Evolutionary conservation across 495 filamentous ascomycete genomes (phyloP).

Genomic region (Xylaria sp.): DNA sequence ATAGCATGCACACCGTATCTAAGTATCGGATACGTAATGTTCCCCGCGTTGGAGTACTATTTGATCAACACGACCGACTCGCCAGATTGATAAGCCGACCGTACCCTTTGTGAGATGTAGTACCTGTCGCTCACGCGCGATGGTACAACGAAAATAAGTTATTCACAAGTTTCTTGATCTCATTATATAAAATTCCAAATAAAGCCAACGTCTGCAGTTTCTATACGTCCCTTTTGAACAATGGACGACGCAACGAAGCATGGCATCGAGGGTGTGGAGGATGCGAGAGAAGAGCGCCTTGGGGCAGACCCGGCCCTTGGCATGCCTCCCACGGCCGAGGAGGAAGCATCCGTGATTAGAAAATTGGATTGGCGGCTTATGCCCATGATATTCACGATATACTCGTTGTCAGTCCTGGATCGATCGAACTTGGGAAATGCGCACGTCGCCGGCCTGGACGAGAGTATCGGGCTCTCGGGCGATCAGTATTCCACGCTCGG

Average conservation of each 20-base stretch:
- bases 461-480: conserved; percentile 34
- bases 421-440: conserved; percentile 67
- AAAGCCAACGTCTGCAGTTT: background rate
- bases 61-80: background rate
- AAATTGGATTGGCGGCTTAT: conserved; percentile 50
- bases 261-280: background rate
- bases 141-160: background rate
- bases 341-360: conserved; percentile 41
- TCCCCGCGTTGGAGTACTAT: conserved; percentile 14
- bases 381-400: conserved; percentile 61
- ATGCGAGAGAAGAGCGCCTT: background rate
- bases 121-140: background rate
- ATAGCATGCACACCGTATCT: background rate
- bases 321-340: conserved; percentile 31
- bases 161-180: background rate
- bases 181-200: background rate
- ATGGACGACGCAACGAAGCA: conserved; percentile 5
- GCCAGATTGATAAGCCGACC: conserved; percentile 1
- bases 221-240: background rate
- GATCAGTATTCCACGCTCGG: conserved; percentile 44
- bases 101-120: background rate
- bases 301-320: background rate
- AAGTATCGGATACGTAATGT: background rate
- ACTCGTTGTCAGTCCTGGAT: conserved; percentile 77
- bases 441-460: conserved; percentile 57